phyloP scores from a whole-genome alignment of 306 rosid genomes.

The Prunus dulcis region DNA sequence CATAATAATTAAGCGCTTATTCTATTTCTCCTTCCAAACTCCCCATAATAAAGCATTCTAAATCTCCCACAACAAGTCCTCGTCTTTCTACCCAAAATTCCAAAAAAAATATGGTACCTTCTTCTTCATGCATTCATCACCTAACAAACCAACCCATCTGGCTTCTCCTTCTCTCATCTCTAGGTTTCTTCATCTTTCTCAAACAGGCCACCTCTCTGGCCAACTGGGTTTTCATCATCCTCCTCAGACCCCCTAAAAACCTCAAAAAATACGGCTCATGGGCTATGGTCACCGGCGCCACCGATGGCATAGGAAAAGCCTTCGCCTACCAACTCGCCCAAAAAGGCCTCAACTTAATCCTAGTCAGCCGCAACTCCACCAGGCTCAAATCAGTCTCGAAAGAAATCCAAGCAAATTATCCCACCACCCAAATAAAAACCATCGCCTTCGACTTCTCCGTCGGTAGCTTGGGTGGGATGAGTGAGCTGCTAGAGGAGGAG shows the following conservation, averaged over 20 bases:
- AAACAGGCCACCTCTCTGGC: conserved; percentile 15
- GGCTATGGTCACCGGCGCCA: conserved; percentile 77
- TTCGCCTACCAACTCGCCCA: conserved; percentile 56
- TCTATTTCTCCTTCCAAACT: not conserved
- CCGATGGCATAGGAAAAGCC: conserved; percentile 85
- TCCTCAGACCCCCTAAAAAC: conserved; percentile 55
- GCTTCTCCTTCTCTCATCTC: conserved; percentile 27
- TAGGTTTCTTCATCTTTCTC: conserved; percentile 44
- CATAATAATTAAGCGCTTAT: too few species aligned
- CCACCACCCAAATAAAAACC: conserved; percentile 19
- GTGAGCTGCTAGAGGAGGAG: conserved; percentile 29
- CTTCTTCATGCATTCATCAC: not conserved
- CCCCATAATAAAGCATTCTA: not conserved
- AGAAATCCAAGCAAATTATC: conserved; percentile 35
- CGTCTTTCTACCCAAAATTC: not conserved
- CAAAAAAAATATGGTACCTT: not conserved
- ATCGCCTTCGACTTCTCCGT: conserved; percentile 54
- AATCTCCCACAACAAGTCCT: not conserved
- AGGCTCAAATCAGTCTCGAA: conserved; percentile 49
- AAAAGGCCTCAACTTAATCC: conserved; percentile 59
- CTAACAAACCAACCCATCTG: conserved; percentile 22
- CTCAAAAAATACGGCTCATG: conserved; percentile 73
- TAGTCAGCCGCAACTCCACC: conserved; percentile 49
- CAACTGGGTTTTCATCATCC: conserved; percentile 47
- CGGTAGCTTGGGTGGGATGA: conserved; percentile 12